Base-by-base conservation (phyloP, 805 yeast genomes). In the Kodamaea kakaduensis region DNA sequence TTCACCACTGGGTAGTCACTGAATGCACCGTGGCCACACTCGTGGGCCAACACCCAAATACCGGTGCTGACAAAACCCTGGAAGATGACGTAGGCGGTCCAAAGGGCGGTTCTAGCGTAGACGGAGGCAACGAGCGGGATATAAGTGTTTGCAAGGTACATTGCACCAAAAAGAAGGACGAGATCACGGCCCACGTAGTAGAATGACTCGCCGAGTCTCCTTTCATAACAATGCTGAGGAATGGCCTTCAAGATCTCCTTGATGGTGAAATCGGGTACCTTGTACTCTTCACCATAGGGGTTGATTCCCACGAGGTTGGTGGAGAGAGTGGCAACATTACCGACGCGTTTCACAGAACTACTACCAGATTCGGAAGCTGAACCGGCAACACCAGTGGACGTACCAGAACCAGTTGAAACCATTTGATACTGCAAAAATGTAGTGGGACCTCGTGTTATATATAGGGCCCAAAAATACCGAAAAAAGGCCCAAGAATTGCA, bases 11-110 rank as follows among this genome's bases (percentile, higher is more conserved):
- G 78, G 54, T 78, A 79, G 50, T 81, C 84, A 25, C 82, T 71
- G 60, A 86, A 86, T 15, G 95, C 95, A 48, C 78, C 82, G 59
- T 85, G 95, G 42, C 95, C 95, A 69, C 95, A 85, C 61, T 85
- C 95, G 61, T 85, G 95, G 35, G 94, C 93, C 64, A 85, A 54
- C 32, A 85, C 82, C 95, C 95, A 85, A 32, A 81, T 36, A 31
- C 95, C 95, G 19, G 88, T 80, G 40, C 80, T 79, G 12, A 26
- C 29, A n/a, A 26, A 26, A 6, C 29, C 29, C 44, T 64, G 57
- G 40, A 52, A 40, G 45, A 55, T 59, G 28, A 69, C 55, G 44
- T 68, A 61, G 17, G 59, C 50, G 36, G 49, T 45, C 75, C 73
- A 74, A 6, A 66, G 54, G 1, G 56, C 59, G 39, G 65, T 64